These are phyloP conservation scores for Aspergillus pseudoglaucus DNA, from an alignment of 2,329 filamentous ascomycete species.

Conservation along the genomic window DNA sequence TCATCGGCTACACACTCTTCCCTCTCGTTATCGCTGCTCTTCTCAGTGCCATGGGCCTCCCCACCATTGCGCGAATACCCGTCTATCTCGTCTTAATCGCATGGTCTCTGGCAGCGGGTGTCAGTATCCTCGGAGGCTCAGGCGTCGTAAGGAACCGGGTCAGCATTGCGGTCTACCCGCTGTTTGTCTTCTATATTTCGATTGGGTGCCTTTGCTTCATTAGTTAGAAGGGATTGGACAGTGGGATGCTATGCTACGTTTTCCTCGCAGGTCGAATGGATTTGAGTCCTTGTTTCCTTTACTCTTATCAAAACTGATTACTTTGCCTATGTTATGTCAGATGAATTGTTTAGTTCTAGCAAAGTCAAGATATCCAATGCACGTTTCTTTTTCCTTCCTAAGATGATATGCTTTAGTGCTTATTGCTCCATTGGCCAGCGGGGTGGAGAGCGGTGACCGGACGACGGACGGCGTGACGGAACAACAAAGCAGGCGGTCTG, in stretches of 20 bases:
- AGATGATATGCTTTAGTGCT: background rate
- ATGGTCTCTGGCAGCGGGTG: conserved; percentile 91
- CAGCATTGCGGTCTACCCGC: conserved; percentile 84
- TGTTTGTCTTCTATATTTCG: conserved; percentile 91
- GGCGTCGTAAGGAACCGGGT: conserved; percentile 94
- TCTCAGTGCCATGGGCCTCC: conserved; percentile 74
- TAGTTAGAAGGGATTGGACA: conserved; percentile 43
- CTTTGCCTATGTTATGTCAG: conserved; percentile 1
- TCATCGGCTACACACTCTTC: conserved; percentile 97
- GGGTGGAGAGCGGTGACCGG: conserved; percentile 19
- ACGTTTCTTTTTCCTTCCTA: conserved; percentile 1
- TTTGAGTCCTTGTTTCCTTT: background rate
- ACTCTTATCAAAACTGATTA: conserved; percentile 5
- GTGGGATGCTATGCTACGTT: background rate
- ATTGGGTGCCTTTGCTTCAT: conserved; percentile 96
- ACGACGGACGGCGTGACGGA: conserved; percentile 11
- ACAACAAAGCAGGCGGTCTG: conserved; percentile 17
- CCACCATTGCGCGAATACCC: conserved; percentile 76
- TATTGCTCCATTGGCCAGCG: conserved; percentile 1
- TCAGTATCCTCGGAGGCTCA: conserved; percentile 91
- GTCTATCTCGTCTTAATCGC: conserved; percentile 81
- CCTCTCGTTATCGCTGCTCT: conserved; percentile 89
- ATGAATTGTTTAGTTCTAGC: conserved; percentile 1
- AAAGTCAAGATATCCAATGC: conserved; percentile 17
- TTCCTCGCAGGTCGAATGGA: background rate